Base-by-base conservation (phyloP, 2,329 filamentous ascomycete genomes). In the Magnaporthiopsis poae region DNA sequence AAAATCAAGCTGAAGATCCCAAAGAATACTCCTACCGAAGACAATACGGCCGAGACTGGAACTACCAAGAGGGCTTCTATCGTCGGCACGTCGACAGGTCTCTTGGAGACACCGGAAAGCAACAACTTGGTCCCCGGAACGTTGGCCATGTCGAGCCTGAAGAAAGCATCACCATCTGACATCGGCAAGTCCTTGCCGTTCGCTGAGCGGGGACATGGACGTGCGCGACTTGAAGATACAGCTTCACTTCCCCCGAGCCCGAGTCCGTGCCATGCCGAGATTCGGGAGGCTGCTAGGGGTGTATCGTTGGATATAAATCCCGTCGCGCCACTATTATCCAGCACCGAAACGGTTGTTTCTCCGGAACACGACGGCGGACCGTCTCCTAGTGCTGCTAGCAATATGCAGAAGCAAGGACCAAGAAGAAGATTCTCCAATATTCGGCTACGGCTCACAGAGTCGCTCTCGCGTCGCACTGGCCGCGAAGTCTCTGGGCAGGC, bases 401-500 rank as follows among this genome's bases (percentile, higher is more conserved):
- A 15, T 9, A 18, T 4, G 15, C 27, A 36, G 21, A 46, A 59
- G 29, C 31, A 35, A 8, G 62, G 59, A 12, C 62, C 62, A 8
- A 64, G 63, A 27, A 67, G 39, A 15, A 62, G 59, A 35, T 60
- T 67, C 36, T 67, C 66, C 13, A 59, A 60, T 9, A 25, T 67
- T 11, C 61, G 59, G 29, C 18, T 33, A 2, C 65, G 36, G 61
- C 46, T 67, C 13, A 62, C 66, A 21, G 66, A 67, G 60, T 65
- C 63, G 8, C 63, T 62, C n/a, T 62, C 63, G 25, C 39, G 63
- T 56, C 63, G 60, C 3, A 66, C 33, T 9, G 62, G 62, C 9
- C 62, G 39, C 15, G 36, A 64, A 5, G 7, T 35, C 18, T 61
- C 61, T n/a, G 21, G 35, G 59, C 33, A 65, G 35, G 18, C 46